A percentile compares a stretch with the other conserved stretches of the same genome.
Conservation (phyloP, 2,329 filamentous ascomycete genomes). For the Aspergillus ochraceoroseus region DNA sequence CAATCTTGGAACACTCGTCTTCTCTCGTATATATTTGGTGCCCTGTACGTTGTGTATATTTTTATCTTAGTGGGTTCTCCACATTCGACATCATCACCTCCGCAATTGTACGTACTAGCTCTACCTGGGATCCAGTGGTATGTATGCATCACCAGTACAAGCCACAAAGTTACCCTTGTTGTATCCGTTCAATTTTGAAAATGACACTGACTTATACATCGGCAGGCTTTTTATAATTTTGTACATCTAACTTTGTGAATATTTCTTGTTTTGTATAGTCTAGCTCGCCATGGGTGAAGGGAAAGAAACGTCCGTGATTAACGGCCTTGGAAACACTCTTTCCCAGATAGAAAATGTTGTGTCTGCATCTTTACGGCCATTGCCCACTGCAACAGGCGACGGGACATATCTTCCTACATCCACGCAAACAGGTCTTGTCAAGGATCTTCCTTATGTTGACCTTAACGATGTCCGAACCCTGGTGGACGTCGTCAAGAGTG, state of each 20-base stretch:
- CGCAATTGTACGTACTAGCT: neutral
- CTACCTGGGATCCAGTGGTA: neutral
- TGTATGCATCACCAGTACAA: slow-evolving; percentile 3
- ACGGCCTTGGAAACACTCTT: slow-evolving; percentile 36
- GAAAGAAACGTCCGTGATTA: slow-evolving; percentile 20
- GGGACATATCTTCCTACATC: slow-evolving; percentile 38
- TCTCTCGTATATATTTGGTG: neutral
- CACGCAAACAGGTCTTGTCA: slow-evolving; percentile 34
- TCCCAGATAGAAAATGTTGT: slow-evolving; percentile 39
- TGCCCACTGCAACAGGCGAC: slow-evolving; percentile 42
- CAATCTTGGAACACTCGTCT: neutral
- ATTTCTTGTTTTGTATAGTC: neutral
- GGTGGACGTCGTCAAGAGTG: slow-evolving; percentile 39
- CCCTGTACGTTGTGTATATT: neutral
- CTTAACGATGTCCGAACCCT: slow-evolving; percentile 44
- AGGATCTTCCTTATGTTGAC: slow-evolving; percentile 47
- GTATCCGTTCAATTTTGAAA: neutral
- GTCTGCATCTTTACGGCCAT: slow-evolving; percentile 40
- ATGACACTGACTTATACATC: neutral
- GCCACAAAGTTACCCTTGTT: neutral
- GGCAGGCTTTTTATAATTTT: slow-evolving; percentile 1
- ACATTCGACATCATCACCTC: neutral
- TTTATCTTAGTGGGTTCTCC: slow-evolving; percentile 1
- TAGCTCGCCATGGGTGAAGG: slow-evolving; percentile 21
- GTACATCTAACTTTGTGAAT: neutral